A percentile compares a stretch with the other conserved stretches of the same genome.
Conservation (phyloP, 2,329 filamentous ascomycete genomes). For the Diaporthe australafricana region DNA sequence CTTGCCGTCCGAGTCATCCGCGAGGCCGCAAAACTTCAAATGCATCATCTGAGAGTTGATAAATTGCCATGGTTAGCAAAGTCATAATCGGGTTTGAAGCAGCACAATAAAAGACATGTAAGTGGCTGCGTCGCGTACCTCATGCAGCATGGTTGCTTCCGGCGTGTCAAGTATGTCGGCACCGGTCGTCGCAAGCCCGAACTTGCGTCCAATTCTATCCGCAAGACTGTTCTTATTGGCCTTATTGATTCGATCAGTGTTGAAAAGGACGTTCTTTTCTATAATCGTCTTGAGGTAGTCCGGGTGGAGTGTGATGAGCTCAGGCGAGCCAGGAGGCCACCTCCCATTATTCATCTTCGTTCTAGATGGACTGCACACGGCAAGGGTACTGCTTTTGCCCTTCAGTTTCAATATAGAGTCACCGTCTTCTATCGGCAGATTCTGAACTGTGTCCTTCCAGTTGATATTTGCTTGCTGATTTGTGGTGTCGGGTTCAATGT, state of each 20-base stretch:
- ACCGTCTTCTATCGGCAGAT: not conserved
- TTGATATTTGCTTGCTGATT: slow-evolving; percentile 1
- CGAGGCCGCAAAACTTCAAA: slow-evolving; percentile 13
- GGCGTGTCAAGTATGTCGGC: slow-evolving; percentile 4
- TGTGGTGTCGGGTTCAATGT: not conserved
- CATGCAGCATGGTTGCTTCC: not conserved
- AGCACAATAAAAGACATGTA: not conserved
- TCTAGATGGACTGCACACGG: slow-evolving; percentile 8
- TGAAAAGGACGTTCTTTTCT: not conserved
- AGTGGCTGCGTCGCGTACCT: slow-evolving; percentile 2
- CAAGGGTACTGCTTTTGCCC: not conserved
- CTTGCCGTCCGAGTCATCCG: not conserved
- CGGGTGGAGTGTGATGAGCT: slow-evolving; percentile 6
- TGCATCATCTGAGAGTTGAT: slow-evolving; percentile 6
- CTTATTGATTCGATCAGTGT: slow-evolving; percentile 1
- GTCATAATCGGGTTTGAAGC: not conserved
- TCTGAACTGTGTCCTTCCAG: slow-evolving; percentile 18
- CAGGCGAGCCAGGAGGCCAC: slow-evolving; percentile 1
- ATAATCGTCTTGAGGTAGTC: not conserved
- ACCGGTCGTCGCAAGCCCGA: not conserved
- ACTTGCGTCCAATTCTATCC: slow-evolving; percentile 4
- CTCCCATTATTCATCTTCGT: slow-evolving; percentile 1
- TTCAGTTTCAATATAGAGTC: not conserved
- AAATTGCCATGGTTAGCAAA: not conserved
- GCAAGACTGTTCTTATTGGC: slow-evolving; percentile 5